Evolutionary conservation across 192 early-diverging fungal genomes (phyloP).

Genomic region (Chytriomyces confervae): DNA sequence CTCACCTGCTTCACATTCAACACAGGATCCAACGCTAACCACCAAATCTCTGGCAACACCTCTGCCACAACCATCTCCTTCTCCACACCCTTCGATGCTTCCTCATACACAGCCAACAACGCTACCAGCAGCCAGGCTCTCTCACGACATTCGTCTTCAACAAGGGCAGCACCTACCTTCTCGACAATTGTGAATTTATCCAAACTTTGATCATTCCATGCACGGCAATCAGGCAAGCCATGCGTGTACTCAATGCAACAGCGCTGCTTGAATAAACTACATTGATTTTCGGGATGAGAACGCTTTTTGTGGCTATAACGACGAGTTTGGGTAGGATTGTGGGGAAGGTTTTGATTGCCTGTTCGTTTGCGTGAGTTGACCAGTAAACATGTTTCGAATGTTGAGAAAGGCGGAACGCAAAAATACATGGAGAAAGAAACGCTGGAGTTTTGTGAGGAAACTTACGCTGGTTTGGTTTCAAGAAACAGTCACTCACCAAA

Average conservation of each 20-base stretch:
- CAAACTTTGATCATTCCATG: slow-evolving; percentile 33
- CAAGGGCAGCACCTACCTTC: slow-evolving; percentile 80
- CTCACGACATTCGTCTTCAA: slow-evolving; percentile 76
- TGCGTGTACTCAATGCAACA: not conserved
- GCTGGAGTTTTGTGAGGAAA: slow-evolving; percentile 73
- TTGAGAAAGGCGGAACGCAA: slow-evolving; percentile 9
- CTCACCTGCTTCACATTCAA: slow-evolving; percentile 72
- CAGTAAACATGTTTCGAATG: slow-evolving; percentile 51
- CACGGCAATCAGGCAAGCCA: slow-evolving; percentile 27
- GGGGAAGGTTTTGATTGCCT: slow-evolving; percentile 66
- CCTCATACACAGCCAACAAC: slow-evolving; percentile 79
- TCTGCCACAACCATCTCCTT: slow-evolving; percentile 76
- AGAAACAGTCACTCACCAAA: not conserved
- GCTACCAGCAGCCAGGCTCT: slow-evolving; percentile 80
- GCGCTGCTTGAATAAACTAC: not conserved
- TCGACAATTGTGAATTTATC: slow-evolving; percentile 48
- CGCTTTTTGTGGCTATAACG: slow-evolving; percentile 65
- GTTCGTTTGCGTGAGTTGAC: slow-evolving; percentile 35
- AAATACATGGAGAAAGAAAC: slow-evolving; percentile 62
- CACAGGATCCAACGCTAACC: slow-evolving; percentile 69
- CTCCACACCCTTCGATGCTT: slow-evolving; percentile 74
- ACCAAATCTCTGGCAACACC: slow-evolving; percentile 81
- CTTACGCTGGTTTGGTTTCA: slow-evolving; percentile 68
- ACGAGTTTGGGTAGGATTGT: slow-evolving; percentile 60
- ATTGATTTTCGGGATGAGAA: slow-evolving; percentile 65